Evolutionary conservation across 345 rosid species (phyloP), one percentile per base, ranked within the genome.

Genomic region (Syzygium jambos): DNA sequence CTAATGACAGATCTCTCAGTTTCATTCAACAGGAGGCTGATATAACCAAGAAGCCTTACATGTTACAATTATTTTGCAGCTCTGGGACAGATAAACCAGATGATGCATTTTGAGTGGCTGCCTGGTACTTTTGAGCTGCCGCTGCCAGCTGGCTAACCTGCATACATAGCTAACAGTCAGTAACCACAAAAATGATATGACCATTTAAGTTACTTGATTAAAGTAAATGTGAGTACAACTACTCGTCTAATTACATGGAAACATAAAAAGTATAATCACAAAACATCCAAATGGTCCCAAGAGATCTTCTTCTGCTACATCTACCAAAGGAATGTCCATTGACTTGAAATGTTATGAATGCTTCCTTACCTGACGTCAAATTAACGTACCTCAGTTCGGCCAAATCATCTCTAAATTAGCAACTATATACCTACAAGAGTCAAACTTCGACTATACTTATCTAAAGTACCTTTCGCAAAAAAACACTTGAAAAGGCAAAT

Each of bases 81-180:
- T 98, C 99, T 7, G 95, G 93, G 29, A 91, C 93, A 91, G 98
- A 93, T 87, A 95, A 89, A 92, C 93, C 95, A 51, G 98, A 89
- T 83, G 99, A 91, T 84, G 96, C 96, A 86, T 93, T 98, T 89
- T 96, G 99, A 89, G 96, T 91, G 11, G 96, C 96, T 88, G 96
- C 93, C 89, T 98, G 99, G 90, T 95, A 96, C 85, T 95, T 98
- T 61, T 95, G 98, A 86, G 99, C 98, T 34, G 98, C 98, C 13
- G 94, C 92, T 38, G 96, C 98, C 85, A 96, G 96, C 91, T 95
- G 98, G 92, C 93, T 94, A 86, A 98, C 99, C 99, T 98, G 94
- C 90, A 87, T 15, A 88, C 85, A 73, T 25, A 34, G 55, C 59
- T 52, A 84, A 83, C 61, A 61, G 34, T 87, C 85, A 85, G 57